Evolutionary conservation across 2,329 filamentous ascomycete genomes (phyloP), one percentile per base, ranked within the genome.

Genomic region (Neofusicoccum umdonicola): DNA sequence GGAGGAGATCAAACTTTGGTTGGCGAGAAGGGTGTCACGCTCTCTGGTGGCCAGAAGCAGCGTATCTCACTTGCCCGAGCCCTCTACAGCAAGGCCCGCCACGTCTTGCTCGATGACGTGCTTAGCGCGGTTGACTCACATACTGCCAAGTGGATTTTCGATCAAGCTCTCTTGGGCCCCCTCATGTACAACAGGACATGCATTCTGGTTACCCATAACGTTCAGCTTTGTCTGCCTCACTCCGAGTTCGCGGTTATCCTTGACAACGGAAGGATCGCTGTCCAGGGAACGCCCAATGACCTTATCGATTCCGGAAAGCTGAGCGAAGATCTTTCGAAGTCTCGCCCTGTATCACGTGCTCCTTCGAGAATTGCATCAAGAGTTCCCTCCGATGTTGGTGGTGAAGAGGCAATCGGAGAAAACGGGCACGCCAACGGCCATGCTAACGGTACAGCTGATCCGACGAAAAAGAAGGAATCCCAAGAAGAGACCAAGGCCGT

Each of bases 101-200:
- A 98, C 76, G 80, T 99, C 15, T 85, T 99, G 11, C 84, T 99
- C 57, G 95, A 99, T 73, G 95, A 99, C 76, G 97, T 96, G 68
- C 84, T 99, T 48, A 97, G 93, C 73, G 95, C 95, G 34, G 95
- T 99, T 39, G 95, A 99, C 76, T 96, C 95, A 3, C 95, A 99
- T 72, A 98, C 95, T 0, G 93, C 93, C 2, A 96, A 97, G 76
- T 97, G 96, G 89, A 98, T 99, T 69, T 98, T 98, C 79, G 90
- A 90, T 74, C 90, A 97, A 77, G 96, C 93, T 66, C 89, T 99
- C 68, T 89, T 89, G 70, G 95, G 95, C 2, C 91, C 92, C 5
- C 80, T 99, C 60, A 98, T 99, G 95, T 81, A 85, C 65, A 84
- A 88, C 72, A 88, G 95, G 47, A 98, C 95, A 34, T 98, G 95